A percentile compares a stretch with the other conserved stretches of the same genome.
These are phyloP conservation scores for Fomes fomentarius DNA, from an alignment of 1,284 basidiomycete species.

Conservation along the genomic window DNA sequence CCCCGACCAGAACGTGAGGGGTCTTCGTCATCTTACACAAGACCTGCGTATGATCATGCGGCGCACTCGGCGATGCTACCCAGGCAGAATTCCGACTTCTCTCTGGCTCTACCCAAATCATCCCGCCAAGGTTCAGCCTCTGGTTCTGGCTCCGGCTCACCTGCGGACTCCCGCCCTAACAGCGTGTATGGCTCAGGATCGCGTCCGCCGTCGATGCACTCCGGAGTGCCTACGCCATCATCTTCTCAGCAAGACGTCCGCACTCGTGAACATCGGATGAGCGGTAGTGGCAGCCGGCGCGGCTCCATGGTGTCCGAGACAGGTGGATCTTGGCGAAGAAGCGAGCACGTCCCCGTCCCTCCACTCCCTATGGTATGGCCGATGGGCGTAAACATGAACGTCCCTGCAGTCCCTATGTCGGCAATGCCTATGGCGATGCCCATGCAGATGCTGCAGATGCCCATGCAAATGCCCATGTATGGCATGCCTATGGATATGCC, in stretches of 20 bases:
- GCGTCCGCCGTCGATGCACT: conserved; percentile 55
- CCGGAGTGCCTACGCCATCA: conserved; percentile 33
- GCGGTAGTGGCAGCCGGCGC: conserved; percentile 39
- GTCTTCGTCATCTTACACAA: conserved; percentile 17
- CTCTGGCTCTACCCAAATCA: conserved; percentile 7
- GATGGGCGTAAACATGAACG: conserved; percentile 22
- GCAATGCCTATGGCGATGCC: conserved; percentile 49
- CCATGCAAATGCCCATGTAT: conserved; percentile 41
- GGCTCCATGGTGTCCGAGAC: conserved; percentile 46
- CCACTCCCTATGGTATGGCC: conserved; percentile 23
- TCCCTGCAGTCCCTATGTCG: conserved; percentile 23
- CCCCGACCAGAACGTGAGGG: conserved; percentile 24
- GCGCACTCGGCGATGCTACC: conserved; percentile 1
- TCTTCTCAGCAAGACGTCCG: conserved; percentile 63
- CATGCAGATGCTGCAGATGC: conserved; percentile 26
- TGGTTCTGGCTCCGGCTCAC: conserved; percentile 38
- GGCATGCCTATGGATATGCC: conserved; percentile 55
- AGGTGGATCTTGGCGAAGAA: conserved; percentile 24
- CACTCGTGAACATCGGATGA: conserved; percentile 36
- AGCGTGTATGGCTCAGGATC: conserved; percentile 45
- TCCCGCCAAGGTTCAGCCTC: conserved; percentile 6
- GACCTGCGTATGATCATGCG: conserved; percentile 28
- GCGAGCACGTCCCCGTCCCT: conserved; percentile 19
- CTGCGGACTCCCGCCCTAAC: conserved; percentile 53
- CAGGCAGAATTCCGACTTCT: conserved; percentile 13